These are phyloP conservation scores for Lipomyces orientalis DNA, from an alignment of 805 yeast species.

Conservation along the genomic window DNA sequence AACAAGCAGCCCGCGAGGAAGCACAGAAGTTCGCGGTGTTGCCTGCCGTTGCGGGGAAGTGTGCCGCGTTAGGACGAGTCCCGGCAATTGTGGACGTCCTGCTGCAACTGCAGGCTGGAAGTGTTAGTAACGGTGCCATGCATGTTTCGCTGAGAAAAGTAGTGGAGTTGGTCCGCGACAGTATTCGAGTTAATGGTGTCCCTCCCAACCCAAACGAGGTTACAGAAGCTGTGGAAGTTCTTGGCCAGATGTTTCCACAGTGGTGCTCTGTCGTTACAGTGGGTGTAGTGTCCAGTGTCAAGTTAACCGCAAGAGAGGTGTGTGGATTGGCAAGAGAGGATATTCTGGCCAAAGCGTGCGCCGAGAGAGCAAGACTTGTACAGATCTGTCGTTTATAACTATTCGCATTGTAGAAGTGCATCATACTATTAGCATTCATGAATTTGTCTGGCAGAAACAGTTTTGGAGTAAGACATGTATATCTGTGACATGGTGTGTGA, in stretches of 20 bases:
- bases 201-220: background rate
- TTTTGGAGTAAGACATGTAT: too few species aligned
- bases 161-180: background rate
- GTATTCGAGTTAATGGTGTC: background rate
- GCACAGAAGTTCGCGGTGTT: background rate
- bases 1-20: constrained; percentile 4
- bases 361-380: background rate
- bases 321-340: constrained; percentile 1
- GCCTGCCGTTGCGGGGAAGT: background rate
- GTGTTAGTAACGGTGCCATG: background rate
- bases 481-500: too few species aligned
- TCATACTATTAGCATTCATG: too few species aligned
- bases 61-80: constrained; percentile 4
- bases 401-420: background rate
- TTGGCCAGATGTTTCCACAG: constrained; percentile 6
- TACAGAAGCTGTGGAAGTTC: background rate
- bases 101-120: background rate
- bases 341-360: background rate
- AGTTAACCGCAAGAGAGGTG: background rate
- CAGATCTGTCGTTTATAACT: background rate
- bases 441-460: too few species aligned
- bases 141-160: background rate
- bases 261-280: constrained; percentile 5
- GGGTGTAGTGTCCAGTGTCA: background rate
- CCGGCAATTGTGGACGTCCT: constrained; percentile 10